phyloP scores from a whole-genome alignment of 148 eudicot genomes.

The Polygonum aviculare region DNA sequence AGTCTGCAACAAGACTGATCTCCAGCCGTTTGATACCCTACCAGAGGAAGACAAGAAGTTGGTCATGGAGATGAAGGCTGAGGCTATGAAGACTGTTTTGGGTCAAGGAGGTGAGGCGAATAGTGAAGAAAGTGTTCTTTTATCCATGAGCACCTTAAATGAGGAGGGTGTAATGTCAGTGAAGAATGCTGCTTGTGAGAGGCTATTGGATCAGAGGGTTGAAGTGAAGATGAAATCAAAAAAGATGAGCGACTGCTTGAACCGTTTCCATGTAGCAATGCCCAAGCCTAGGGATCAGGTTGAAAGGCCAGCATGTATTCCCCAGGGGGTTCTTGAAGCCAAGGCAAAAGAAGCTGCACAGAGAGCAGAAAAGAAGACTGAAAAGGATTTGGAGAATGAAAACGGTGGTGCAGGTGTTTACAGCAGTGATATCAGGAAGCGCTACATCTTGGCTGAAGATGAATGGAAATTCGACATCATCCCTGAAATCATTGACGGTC shows the following conservation, averaged over 20 bases:
- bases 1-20: constrained; percentile 90
- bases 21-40: constrained; percentile 63
- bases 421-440: constrained; percentile 79
- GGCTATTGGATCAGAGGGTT: constrained; percentile 82
- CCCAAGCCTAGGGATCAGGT: constrained; percentile 85
- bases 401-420: constrained; percentile 98
- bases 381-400: constrained; percentile 73
- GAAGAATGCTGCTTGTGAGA: constrained; percentile 88
- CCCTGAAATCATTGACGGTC: constrained; percentile 88
- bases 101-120: constrained; percentile 76
- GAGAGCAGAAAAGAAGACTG: constrained; percentile 50
- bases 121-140: constrained; percentile 56
- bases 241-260: constrained; percentile 77
- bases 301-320: constrained; percentile 73
- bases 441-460: constrained; percentile 64
- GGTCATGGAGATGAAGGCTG: constrained; percentile 76
- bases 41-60: constrained; percentile 74
- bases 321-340: constrained; percentile 66
- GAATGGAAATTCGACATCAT: constrained; percentile 90
- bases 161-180: constrained; percentile 83
- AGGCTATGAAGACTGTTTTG: constrained; percentile 70
- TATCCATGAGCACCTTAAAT: constrained; percentile 79
- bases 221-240: constrained; percentile 92
- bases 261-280: constrained; percentile 84
- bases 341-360: constrained; percentile 51